Percentiles rank a stretch among this genome's conserved stretches.
Conservation (phyloP, 2,329 filamentous ascomycete species). For the Cordyceps farinosa region DNA sequence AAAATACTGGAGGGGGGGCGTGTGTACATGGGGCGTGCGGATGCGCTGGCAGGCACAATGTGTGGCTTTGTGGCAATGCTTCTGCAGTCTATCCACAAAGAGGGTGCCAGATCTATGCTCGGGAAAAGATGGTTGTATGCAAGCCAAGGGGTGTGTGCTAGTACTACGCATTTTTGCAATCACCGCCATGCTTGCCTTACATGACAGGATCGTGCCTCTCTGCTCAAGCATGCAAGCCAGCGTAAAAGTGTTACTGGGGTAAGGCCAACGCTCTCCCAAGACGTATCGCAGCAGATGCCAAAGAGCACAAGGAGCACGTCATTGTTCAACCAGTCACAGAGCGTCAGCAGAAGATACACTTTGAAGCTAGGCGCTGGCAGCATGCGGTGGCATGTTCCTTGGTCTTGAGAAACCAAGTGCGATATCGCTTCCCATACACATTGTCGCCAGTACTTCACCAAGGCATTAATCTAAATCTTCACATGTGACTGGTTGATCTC, state of each 20-base stretch:
- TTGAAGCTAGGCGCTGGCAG: neutral
- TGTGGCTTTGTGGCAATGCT: slow-evolving; percentile 9
- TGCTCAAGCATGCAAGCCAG: neutral
- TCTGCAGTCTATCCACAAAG: neutral
- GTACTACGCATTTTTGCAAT: neutral
- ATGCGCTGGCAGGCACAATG: slow-evolving; percentile 5
- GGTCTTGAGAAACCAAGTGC: neutral
- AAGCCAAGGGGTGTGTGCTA: neutral
- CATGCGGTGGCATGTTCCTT: slow-evolving; percentile 1
- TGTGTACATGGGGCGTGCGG: neutral
- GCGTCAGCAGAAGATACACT: neutral
- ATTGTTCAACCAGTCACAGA: neutral
- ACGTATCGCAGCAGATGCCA: neutral
- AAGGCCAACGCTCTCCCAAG: neutral
- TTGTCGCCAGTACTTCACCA: neutral
- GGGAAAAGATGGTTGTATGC: neutral
- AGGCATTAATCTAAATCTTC: neutral
- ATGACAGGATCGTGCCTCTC: slow-evolving; percentile 10
- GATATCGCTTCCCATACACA: neutral
- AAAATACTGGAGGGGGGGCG: neutral
- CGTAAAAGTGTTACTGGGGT: neutral
- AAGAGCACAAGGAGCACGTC: slow-evolving; percentile 3
- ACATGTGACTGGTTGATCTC: slow-evolving; percentile 7
- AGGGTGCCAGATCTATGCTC: neutral
- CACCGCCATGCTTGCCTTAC: neutral